Evolutionary conservation across 177 flowering plant species (phyloP).

Genomic region (Vitis hybrid): DNA sequence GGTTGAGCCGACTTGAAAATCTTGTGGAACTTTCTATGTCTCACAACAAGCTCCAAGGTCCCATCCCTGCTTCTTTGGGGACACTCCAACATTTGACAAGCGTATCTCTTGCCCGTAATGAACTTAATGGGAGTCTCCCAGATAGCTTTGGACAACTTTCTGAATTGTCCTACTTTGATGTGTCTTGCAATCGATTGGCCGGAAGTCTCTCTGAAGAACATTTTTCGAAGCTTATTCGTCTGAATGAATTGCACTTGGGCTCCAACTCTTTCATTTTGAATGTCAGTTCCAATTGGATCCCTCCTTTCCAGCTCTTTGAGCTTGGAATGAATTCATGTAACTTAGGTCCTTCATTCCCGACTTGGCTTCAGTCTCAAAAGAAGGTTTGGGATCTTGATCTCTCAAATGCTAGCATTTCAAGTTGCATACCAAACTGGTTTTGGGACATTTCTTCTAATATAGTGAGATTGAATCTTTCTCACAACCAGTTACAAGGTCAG

Average conservation of each 20-base stretch:
- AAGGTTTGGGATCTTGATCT: constrained; percentile 23
- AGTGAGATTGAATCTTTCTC: constrained; percentile 30
- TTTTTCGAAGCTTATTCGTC: constrained; percentile 15
- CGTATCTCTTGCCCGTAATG: constrained; percentile 26
- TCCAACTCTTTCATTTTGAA: constrained; percentile 27
- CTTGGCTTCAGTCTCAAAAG: constrained; percentile 29
- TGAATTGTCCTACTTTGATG: constrained; percentile 20
- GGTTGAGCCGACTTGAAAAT: too few species aligned
- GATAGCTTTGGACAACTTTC: constrained; percentile 37
- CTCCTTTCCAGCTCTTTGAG: constrained; percentile 26
- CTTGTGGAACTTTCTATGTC: constrained; percentile 6
- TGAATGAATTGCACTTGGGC: constrained; percentile 8
- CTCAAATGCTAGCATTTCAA: constrained; percentile 44
- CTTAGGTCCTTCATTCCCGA: constrained; percentile 29
- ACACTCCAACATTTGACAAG: constrained; percentile 15
- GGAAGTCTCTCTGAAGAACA: constrained; percentile 24
- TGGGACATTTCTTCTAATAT: constrained; percentile 42
- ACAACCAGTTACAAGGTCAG: constrained; percentile 37
- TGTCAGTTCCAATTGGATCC: constrained; percentile 32
- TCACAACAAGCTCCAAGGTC: constrained; percentile 9
- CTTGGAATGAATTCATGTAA: constrained; percentile 30
- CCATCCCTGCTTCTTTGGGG: constrained; percentile 32
- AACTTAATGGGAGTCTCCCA: constrained; percentile 36
- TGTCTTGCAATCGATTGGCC: constrained; percentile 32
- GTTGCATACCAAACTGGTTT: constrained; percentile 46